phyloP scores from a whole-genome alignment of 1,284 basidiomycete species.

The Pseudozyma sp. region DNA sequence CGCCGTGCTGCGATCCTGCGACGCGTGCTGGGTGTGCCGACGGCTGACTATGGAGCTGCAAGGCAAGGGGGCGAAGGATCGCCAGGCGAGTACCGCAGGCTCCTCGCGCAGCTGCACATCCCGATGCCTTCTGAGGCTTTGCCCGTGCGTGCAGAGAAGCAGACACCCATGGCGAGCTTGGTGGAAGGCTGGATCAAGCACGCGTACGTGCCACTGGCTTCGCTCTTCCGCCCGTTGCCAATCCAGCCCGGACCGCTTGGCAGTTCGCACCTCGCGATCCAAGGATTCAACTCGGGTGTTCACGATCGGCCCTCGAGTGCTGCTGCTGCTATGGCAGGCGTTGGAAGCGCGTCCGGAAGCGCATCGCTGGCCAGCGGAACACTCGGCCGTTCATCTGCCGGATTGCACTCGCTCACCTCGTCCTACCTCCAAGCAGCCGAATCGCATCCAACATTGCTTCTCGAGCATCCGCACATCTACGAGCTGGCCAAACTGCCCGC shows the following conservation, averaged over 20 bases:
- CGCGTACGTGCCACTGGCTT: slow-evolving; percentile 62
- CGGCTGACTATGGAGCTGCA: background rate
- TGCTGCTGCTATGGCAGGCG: slow-evolving; percentile 16
- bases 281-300: slow-evolving; percentile 2
- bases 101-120: slow-evolving; percentile 56
- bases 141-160: slow-evolving; percentile 59
- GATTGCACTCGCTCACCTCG: slow-evolving; percentile 29
- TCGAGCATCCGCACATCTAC: slow-evolving; percentile 86
- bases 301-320: slow-evolving; percentile 37
- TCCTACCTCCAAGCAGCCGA: slow-evolving; percentile 51
- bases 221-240: slow-evolving; percentile 66
- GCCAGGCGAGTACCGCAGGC: slow-evolving; percentile 57
- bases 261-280: slow-evolving; percentile 19
- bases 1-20: slow-evolving; percentile 88
- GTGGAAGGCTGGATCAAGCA: slow-evolving; percentile 69
- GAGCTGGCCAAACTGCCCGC: slow-evolving; percentile 83
- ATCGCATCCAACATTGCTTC: slow-evolving; percentile 70
- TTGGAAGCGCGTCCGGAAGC: slow-evolving; percentile 18
- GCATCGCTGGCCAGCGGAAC: slow-evolving; percentile 32
- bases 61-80: slow-evolving; percentile 25
- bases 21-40: slow-evolving; percentile 73
- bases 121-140: slow-evolving; percentile 58
- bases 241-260: slow-evolving; percentile 55
- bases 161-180: slow-evolving; percentile 62
- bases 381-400: slow-evolving; percentile 30